Evolutionary conservation across 495 filamentous ascomycete genomes (phyloP).

Genomic region (Penicillium arizonense): DNA sequence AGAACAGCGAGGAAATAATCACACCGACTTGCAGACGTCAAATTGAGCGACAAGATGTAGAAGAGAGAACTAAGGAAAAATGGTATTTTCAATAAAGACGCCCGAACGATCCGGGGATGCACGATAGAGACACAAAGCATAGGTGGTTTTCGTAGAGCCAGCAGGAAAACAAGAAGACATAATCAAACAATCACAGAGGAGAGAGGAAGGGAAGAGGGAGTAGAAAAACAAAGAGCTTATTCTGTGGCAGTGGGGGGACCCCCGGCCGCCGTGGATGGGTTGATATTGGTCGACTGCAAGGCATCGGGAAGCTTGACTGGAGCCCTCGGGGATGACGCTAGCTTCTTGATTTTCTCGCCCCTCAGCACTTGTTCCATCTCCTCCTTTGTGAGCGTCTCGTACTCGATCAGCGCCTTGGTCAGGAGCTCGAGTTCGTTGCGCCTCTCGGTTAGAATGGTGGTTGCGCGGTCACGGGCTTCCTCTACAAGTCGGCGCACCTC

Average conservation of each 20-base stretch:
- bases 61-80: conserved; percentile 12
- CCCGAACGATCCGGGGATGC: conserved; percentile 30
- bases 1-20: neutral
- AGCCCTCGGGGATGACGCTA: conserved; percentile 39
- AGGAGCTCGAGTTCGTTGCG: conserved; percentile 82
- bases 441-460: conserved; percentile 64
- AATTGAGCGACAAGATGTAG: conserved; percentile 5
- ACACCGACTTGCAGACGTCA: neutral
- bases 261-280: conserved; percentile 17
- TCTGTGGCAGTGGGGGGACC: conserved; percentile 23
- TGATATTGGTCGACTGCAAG: conserved; percentile 29
- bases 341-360: conserved; percentile 76
- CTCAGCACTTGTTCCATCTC: conserved; percentile 86
- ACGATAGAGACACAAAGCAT: conserved; percentile 10
- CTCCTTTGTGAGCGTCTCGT: conserved; percentile 82
- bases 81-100: conserved; percentile 32
- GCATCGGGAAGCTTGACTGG: conserved; percentile 58
- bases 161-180: conserved; percentile 3
- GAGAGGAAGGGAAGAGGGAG: conserved; percentile 1
- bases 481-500: conserved; percentile 86
- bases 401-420: conserved; percentile 86
- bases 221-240: conserved; percentile 8
- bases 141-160: conserved; percentile 1
- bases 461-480: conserved; percentile 73
- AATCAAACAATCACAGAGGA: neutral